Percentiles rank a stretch among this genome's conserved stretches.
Conservation (phyloP, 768 basidiomycete genomes). For the Xanthoconium purpureum region DNA sequence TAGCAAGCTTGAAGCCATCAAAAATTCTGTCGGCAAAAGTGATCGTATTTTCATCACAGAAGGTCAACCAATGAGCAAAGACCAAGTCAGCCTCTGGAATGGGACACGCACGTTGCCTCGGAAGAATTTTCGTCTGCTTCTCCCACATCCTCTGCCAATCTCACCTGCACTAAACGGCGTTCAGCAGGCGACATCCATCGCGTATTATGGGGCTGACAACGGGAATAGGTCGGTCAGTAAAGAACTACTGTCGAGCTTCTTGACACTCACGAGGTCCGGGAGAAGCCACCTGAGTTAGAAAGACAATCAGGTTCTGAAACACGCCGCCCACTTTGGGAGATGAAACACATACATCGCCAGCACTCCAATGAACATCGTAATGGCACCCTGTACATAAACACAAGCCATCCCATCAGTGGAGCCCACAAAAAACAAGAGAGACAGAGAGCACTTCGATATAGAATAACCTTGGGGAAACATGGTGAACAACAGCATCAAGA, state of each 20-base stretch:
- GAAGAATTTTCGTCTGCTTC: background rate
- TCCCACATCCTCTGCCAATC: conserved; percentile 47
- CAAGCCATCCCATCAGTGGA: background rate
- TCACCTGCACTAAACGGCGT: conserved; percentile 59
- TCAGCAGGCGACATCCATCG: conserved; percentile 53
- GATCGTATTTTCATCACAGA: background rate
- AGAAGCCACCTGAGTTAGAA: conserved; percentile 48
- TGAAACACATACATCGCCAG: conserved; percentile 41
- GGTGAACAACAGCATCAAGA: background rate
- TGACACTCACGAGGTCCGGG: conserved; percentile 53
- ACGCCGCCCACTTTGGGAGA: background rate
- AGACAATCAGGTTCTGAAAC: background rate
- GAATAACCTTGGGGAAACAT: conserved; percentile 51
- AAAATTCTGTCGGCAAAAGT: conserved; percentile 37
- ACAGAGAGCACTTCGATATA: conserved; percentile 52
- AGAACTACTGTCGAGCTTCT: background rate
- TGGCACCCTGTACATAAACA: conserved; percentile 45
- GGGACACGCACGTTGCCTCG: conserved; percentile 8
- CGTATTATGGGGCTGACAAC: conserved; percentile 58
- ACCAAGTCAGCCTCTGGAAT: background rate
- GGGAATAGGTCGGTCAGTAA: background rate
- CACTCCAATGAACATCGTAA: conserved; percentile 60
- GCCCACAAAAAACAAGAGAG: too few relatives aligned
- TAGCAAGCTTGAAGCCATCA: conserved; percentile 51
- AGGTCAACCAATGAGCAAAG: background rate